Conservation (phyloP, 1,284 basidiomycete genomes). For the Serendipita sp. region DNA sequence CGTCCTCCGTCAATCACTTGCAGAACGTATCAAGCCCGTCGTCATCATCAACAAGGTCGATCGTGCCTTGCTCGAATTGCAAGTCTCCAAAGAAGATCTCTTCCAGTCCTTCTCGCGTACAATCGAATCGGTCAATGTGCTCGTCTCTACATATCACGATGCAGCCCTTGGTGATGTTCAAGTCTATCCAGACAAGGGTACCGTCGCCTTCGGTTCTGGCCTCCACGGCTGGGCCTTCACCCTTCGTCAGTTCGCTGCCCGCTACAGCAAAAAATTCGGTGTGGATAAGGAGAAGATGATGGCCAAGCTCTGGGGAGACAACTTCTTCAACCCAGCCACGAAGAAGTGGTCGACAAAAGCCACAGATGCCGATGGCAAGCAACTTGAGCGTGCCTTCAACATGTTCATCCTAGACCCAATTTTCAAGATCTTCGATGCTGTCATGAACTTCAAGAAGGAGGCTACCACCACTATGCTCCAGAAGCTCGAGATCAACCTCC, state of each 20-base stretch:
- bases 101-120: conserved; percentile 98
- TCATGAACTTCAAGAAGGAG: conserved; percentile 99
- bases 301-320: conserved; percentile 97
- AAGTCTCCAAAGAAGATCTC: conserved; percentile 92
- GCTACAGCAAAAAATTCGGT: conserved; percentile 99
- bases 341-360: conserved; percentile 90
- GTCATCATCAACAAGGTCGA: conserved; percentile 99
- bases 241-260: conserved; percentile 88
- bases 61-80: conserved; percentile 96
- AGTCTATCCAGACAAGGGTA: conserved; percentile 97
- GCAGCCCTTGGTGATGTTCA: conserved; percentile 92
- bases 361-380: conserved; percentile 71
- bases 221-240: conserved; percentile 99
- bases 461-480: conserved; percentile 75
- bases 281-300: conserved; percentile 99
- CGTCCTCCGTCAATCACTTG: conserved; percentile 92
- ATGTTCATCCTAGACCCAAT: conserved; percentile 98
- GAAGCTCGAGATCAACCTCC: conserved; percentile 92
- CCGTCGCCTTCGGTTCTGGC: conserved; percentile 98
- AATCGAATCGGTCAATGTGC: conserved; percentile 97
- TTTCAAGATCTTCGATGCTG: conserved; percentile 95
- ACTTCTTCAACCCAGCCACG: conserved; percentile 97
- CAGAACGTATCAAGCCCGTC: conserved; percentile 99
- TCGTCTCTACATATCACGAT: conserved; percentile 97
- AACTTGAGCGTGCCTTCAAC: conserved; percentile 87